A percentile compares a stretch with the other conserved stretches of the same genome.
Evolutionary conservation across 2,329 filamentous ascomycete species (phyloP).

Genomic region (Didymella segeticola): DNA sequence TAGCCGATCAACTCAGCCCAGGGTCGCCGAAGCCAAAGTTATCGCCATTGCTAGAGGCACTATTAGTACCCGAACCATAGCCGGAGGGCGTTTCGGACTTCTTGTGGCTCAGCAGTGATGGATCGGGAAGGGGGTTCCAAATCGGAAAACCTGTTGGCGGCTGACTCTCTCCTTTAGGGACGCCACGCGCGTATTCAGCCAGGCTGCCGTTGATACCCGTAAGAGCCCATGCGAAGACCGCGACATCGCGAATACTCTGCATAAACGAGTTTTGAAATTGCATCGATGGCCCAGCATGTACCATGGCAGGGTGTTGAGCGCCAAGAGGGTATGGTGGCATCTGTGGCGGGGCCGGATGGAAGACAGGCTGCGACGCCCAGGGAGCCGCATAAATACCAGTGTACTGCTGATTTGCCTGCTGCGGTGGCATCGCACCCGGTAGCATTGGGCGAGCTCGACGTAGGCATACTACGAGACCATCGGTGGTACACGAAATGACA

Average conservation of each 20-base stretch:
- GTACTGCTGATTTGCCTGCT: conserved; percentile 31
- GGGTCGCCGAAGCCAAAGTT: conserved; percentile 47
- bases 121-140: conserved; percentile 55
- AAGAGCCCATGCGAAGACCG: conserved; percentile 86
- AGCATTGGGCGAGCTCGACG: conserved; percentile 75
- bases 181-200: conserved; percentile 68
- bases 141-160: conserved; percentile 67
- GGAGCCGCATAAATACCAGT: conserved; percentile 77
- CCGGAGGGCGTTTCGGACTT: conserved; percentile 43
- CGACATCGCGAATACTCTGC: conserved; percentile 81
- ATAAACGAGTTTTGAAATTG: conserved; percentile 67
- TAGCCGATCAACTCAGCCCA: conserved; percentile 33
- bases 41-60: conserved; percentile 41
- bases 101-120: conserved; percentile 24
- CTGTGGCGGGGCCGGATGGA: conserved; percentile 50
- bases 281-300: conserved; percentile 57
- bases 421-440: conserved; percentile 51
- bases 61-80: conserved; percentile 42
- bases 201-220: conserved; percentile 80
- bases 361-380: conserved; percentile 74
- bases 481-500: conserved; percentile 89
- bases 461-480: conserved; percentile 83
- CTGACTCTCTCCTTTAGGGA: conserved; percentile 67
- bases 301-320: conserved; percentile 48
- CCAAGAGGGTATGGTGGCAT: conserved; percentile 44